Percentiles rank a stretch among this genome's conserved stretches.
These are phyloP conservation scores for Macroventuria anomochaeta DNA, from an alignment of 2,329 filamentous ascomycete genomes.

Conservation along the genomic window DNA sequence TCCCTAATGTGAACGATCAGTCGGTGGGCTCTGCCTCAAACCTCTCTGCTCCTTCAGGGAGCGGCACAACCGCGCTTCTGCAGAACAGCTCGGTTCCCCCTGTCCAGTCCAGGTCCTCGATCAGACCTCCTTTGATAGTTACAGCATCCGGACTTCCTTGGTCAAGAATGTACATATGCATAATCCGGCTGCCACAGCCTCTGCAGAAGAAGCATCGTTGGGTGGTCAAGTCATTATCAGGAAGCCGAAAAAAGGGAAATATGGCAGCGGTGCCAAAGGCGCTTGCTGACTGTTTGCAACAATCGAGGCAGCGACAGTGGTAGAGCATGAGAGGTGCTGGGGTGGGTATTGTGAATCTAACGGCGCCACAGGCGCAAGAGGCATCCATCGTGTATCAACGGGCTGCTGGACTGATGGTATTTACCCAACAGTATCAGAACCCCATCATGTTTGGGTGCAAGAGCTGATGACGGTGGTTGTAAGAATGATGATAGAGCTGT, in stretches of 20 bases:
- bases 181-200: slow-evolving; percentile 68
- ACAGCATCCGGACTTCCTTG: slow-evolving; percentile 46
- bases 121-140: slow-evolving; percentile 71
- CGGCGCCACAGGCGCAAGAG: slow-evolving; percentile 69
- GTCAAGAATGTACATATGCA: slow-evolving; percentile 63
- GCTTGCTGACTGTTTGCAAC: slow-evolving; percentile 68
- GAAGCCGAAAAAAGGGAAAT: slow-evolving; percentile 69
- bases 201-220: slow-evolving; percentile 50
- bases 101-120: slow-evolving; percentile 60
- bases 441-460: too few relatives aligned
- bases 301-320: slow-evolving; percentile 74
- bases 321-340: slow-evolving; percentile 68
- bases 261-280: slow-evolving; percentile 74
- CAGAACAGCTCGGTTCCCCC: slow-evolving; percentile 69
- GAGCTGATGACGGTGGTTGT: neutral
- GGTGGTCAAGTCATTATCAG: slow-evolving; percentile 44
- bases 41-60: slow-evolving; percentile 67
- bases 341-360: slow-evolving; percentile 68
- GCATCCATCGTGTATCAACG: slow-evolving; percentile 26
- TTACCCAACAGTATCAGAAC: too few relatives aligned
- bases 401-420: too few relatives aligned
- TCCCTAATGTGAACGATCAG: neutral
- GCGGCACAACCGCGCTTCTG: slow-evolving; percentile 70
- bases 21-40: slow-evolving; percentile 60
- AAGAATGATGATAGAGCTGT: neutral